Base-by-base conservation (phyloP, 2,329 filamentous ascomycete genomes). In the Colletotrichum acutatum region DNA sequence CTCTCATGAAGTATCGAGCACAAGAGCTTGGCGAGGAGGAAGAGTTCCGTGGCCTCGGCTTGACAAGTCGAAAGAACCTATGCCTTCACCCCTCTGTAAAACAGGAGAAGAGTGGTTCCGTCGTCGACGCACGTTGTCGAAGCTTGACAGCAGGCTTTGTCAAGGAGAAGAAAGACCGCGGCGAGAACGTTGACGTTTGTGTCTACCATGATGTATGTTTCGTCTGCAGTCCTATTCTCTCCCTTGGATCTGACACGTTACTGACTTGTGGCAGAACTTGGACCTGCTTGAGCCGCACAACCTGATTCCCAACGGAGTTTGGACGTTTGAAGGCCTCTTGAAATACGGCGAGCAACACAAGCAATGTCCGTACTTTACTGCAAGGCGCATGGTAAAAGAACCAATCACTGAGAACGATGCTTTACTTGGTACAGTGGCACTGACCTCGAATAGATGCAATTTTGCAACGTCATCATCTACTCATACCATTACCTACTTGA, bases 401-500 rank as follows among this genome's bases (percentile, higher is more conserved):
- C 37, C 3, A 16, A 2, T 7, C 19, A 8, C 16, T 49, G 4
- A 46, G 34, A 53, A n/a, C 19, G 28, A 32, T 6, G 5, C 26
- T 14, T 57, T 32, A 14, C n/a, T 12, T 46, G 28, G 24, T 34
- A 19, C 16, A 22, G 26, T 65, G 28, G 26, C 46, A 76, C 74
- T 64, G 30, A 32, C 16, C 16, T 52, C 37, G 9, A 37, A 16
- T 76, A 95, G 93, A 98, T 99, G 96, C 93, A 97, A 78, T 98
- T 95, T 80, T 99, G 97, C 88, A 98, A 99, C 81, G 95, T 99
- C 80, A 98, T 99, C 79, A 99, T 99, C 77, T 99, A 99, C 85
- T 99, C 97, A 0, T 99, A 99, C 80, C 97, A 99, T 83, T 99
- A 99, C 80, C 90, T 99, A 3, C 90, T 99, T 19, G 97, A 99